A percentile compares a stretch with the other conserved stretches of the same genome.
These are phyloP conservation scores for Saturnispora bothae DNA, from an alignment of 805 yeast genomes.

Conservation along the genomic window DNA sequence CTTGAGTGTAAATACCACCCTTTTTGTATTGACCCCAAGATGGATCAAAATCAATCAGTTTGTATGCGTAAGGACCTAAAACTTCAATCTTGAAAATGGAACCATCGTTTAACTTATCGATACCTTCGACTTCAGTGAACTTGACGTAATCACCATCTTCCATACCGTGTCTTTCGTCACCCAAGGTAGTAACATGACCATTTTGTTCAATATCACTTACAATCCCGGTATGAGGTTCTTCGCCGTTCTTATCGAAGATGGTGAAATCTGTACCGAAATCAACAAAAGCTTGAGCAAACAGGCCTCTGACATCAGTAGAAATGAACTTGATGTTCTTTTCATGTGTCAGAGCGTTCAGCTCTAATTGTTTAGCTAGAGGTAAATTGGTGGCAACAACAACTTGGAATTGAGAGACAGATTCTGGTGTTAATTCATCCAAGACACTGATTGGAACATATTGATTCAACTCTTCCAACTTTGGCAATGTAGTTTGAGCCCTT, in stretches of 20 bases:
- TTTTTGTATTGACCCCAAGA: constrained; percentile 53
- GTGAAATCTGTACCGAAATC: constrained; percentile 81
- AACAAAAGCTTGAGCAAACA: constrained; percentile 80
- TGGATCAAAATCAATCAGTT: constrained; percentile 44
- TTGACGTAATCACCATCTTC: constrained; percentile 88
- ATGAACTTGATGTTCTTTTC: constrained; percentile 66
- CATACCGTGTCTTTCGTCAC: constrained; percentile 85
- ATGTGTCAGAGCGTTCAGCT: constrained; percentile 69
- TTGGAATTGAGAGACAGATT: constrained; percentile 49
- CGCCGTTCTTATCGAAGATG: constrained; percentile 81
- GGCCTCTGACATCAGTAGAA: constrained; percentile 72
- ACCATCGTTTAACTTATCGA: constrained; percentile 65
- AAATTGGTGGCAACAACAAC: constrained; percentile 79
- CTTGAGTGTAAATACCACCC: constrained; percentile 91
- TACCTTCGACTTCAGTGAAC: constrained; percentile 77
- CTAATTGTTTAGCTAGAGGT: constrained; percentile 61
- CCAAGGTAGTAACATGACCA: constrained; percentile 90
- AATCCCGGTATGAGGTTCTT: constrained; percentile 80
- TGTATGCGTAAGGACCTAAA: constrained; percentile 90
- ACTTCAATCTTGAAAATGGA: constrained; percentile 67
- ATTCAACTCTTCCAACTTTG: constrained; percentile 71
- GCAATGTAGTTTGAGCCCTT: constrained; percentile 63
- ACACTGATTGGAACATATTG: constrained; percentile 80
- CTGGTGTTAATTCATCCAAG: constrained; percentile 43
- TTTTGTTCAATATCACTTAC: constrained; percentile 79